Conservation (phyloP, 2,329 filamentous ascomycete genomes). For the Penicillium brasilianum region DNA sequence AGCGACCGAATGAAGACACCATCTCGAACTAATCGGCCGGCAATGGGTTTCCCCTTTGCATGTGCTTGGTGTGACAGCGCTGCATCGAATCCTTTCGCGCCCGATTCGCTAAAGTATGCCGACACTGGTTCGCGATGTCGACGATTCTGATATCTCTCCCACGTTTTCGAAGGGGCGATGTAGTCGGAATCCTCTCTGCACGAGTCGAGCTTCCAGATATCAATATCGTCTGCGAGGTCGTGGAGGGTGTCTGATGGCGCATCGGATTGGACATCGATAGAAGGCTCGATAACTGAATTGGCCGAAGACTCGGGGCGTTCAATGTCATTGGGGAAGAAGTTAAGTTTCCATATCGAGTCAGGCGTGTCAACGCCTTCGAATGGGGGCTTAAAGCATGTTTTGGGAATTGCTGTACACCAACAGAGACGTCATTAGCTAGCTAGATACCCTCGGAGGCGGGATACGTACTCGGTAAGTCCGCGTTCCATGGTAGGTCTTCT, state of each 20-base stretch:
- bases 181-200: constrained; percentile 23
- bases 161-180: constrained; percentile 39
- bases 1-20: constrained; percentile 48
- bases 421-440: background rate
- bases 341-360: constrained; percentile 38
- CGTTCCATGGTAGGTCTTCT: constrained; percentile 43
- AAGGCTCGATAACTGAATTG: constrained; percentile 28
- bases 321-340: constrained; percentile 38
- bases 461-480: constrained; percentile 40
- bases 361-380: constrained; percentile 31
- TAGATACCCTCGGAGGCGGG: background rate
- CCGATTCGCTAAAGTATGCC: constrained; percentile 52
- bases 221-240: constrained; percentile 24
- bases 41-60: constrained; percentile 26
- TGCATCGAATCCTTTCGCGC: constrained; percentile 47
- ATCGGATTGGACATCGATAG: constrained; percentile 27
- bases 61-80: constrained; percentile 38
- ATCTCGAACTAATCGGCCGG: constrained; percentile 41
- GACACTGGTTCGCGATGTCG: constrained; percentile 40
- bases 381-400: constrained; percentile 30
- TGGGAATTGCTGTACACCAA: constrained; percentile 18
- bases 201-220: constrained; percentile 44
- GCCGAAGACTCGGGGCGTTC: constrained; percentile 27
- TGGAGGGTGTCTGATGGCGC: constrained; percentile 7
- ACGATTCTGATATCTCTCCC: constrained; percentile 48